Evolutionary conservation across 2,329 filamentous ascomycete species (phyloP), one percentile per base, ranked within the genome.

Genomic region (Didymosphaeria variabile): DNA sequence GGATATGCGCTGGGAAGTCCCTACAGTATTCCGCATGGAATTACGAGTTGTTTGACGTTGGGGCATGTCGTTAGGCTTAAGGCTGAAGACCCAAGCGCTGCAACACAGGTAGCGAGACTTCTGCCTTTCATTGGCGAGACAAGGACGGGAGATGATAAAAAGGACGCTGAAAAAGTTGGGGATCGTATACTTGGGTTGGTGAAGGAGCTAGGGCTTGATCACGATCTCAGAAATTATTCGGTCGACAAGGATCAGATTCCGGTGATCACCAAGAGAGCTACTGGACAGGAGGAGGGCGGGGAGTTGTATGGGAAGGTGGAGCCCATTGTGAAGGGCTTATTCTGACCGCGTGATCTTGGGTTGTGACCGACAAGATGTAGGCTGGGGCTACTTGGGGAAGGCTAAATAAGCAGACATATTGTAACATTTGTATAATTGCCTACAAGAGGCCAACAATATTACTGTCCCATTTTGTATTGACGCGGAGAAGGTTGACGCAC

Each of bases 1-100:
- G 82, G 82, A 0, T 86, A 87, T 65, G 84, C 85, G 0, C 72
- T 88, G 2, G 85, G 85, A 0, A 81, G 78, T 2, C 85, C 85
- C 0, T 87, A 87, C 63, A 70, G 76, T 0, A 87, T 88, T 42
- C 85, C 85, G 0, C 85, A 87, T 63, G 85, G 85, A 0, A 81
- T 86, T 49, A 87, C 85, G 0, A 83, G 79, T 1, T 86, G 85
- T 66, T 67, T 87, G 50, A 86, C 84, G 0, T 76, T 87, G 0
- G 83, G 83, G 0, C 82, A 84, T 57, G 85, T 87, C 0, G 80
- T 86, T 4, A 84, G 83, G 70, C 72, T 87, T 21, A 86, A 86
- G 64, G 82, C 84, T 0, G 63, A 75, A 47, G 80, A 81, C 6
- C 70, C 73, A 0, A 75, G 74, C 3, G 80, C 82, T 38, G 84